A percentile compares a stretch with the other conserved stretches of the same genome.
These are phyloP conservation scores for Penicillium capsulatum DNA, from an alignment of 2,329 filamentous ascomycete species.

Conservation along the genomic window DNA sequence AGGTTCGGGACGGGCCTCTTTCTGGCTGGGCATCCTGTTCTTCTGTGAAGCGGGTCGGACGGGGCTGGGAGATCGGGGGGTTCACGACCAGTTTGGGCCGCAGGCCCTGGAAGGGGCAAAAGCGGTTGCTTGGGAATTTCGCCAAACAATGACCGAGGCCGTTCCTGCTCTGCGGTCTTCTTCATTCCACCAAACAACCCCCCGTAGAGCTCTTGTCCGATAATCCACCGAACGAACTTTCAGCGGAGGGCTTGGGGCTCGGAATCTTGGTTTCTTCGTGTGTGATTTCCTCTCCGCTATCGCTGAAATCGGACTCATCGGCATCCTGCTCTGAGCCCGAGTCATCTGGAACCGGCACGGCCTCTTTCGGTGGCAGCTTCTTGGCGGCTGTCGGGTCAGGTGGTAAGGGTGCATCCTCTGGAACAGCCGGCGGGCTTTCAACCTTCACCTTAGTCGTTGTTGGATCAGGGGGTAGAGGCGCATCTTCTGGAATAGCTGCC, in stretches of 20 bases:
- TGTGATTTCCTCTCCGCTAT: conserved; percentile 46
- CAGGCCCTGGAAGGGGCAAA: conserved; percentile 35
- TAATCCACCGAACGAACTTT: conserved; percentile 43
- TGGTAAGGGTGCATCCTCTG: neutral
- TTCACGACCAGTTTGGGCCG: conserved; percentile 29
- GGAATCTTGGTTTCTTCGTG: conserved; percentile 36
- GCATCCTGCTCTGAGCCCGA: conserved; percentile 32
- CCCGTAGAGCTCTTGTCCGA: conserved; percentile 37
- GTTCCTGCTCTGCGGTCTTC: conserved; percentile 22
- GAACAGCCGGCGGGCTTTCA: neutral
- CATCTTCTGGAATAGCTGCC: neutral
- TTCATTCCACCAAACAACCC: conserved; percentile 40
- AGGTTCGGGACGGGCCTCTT: conserved; percentile 32
- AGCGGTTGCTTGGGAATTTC: conserved; percentile 39
- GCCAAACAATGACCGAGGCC: conserved; percentile 40
- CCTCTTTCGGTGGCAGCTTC: conserved; percentile 17
- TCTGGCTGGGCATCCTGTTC: conserved; percentile 25
- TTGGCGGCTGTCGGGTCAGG: neutral
- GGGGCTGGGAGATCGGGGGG: conserved; percentile 46
- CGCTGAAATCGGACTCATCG: conserved; percentile 43
- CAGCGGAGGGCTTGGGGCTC: conserved; percentile 40
- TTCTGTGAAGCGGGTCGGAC: conserved; percentile 33
- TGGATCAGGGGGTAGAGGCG: neutral
- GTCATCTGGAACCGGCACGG: conserved; percentile 32
- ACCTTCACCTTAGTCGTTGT: conserved; percentile 1